Evolutionary conservation across 371 early-diverging fungal genomes (phyloP).

Genomic region (Syncephalastrum sp.): DNA sequence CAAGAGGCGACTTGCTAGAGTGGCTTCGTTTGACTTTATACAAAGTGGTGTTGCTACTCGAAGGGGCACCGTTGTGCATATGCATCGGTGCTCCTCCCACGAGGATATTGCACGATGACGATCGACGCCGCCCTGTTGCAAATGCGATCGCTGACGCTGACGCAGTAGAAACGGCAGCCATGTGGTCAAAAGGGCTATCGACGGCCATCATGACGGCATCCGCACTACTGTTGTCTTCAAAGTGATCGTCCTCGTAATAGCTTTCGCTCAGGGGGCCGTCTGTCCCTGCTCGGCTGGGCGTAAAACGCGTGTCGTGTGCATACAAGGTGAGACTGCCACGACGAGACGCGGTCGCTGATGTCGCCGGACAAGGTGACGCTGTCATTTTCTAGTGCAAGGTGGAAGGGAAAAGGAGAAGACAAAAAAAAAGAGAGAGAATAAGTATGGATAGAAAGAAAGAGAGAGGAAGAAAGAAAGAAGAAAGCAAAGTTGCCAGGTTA

Average conservation of each 20-base stretch:
- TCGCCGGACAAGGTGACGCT: conserved; percentile 25
- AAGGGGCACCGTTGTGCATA: neutral
- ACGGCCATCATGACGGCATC: conserved; percentile 24
- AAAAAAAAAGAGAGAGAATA: conserved; percentile 5
- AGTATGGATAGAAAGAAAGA: neutral
- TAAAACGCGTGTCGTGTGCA: neutral
- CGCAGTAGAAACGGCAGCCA: conserved; percentile 24
- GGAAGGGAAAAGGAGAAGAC: conserved; percentile 6
- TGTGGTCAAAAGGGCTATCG: conserved; percentile 31
- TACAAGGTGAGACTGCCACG: conserved; percentile 6
- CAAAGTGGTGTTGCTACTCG: conserved; percentile 9
- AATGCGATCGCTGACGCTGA: neutral
- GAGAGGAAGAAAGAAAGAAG: conserved; percentile 3
- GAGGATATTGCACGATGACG: conserved; percentile 2
- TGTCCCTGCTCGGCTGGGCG: neutral
- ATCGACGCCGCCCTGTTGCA: neutral
- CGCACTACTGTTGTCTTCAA: neutral
- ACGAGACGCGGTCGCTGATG: conserved; percentile 3
- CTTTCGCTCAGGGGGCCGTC: neutral
- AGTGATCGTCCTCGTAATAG: neutral
- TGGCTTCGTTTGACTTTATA: conserved; percentile 32
- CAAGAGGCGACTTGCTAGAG: conserved; percentile 42
- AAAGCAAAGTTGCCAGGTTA: neutral
- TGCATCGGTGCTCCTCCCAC: conserved; percentile 1
- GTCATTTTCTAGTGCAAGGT: conserved; percentile 9